Evolutionary conservation across 2,329 filamentous ascomycete genomes (phyloP).

Genomic region (Chaetomiaceae sp.): DNA sequence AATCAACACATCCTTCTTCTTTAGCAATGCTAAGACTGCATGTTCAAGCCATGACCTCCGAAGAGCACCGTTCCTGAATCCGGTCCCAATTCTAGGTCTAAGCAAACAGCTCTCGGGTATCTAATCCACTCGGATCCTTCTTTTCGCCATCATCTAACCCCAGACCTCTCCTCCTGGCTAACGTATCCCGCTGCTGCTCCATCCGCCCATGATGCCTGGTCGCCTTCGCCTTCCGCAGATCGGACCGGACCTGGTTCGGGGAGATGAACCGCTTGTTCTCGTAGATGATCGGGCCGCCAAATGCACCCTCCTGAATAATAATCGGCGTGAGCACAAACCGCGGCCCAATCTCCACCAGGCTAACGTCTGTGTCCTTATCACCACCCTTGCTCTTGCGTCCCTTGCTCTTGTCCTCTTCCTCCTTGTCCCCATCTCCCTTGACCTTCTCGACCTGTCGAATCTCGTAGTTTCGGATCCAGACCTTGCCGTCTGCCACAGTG

Average conservation of each 20-base stretch:
- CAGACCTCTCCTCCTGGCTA: slow-evolving; percentile 70
- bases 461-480: slow-evolving; percentile 95
- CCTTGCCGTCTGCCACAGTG: slow-evolving; percentile 84
- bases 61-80: too few relatives aligned
- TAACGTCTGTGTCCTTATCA: slow-evolving; percentile 67
- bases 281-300: slow-evolving; percentile 94
- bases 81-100: slow-evolving; percentile 18
- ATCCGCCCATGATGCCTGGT: slow-evolving; percentile 71
- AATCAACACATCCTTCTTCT: too few relatives aligned
- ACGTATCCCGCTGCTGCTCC: slow-evolving; percentile 67
- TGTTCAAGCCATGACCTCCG: too few relatives aligned
- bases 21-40: too few relatives aligned
- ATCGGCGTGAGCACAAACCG: slow-evolving; percentile 91
- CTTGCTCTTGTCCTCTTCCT: slow-evolving; percentile 36
- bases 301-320: slow-evolving; percentile 89
- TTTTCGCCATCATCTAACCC: slow-evolving; percentile 65
- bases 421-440: slow-evolving; percentile 39
- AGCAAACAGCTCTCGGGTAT: slow-evolving; percentile 47
- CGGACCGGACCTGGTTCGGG: slow-evolving; percentile 87
- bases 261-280: slow-evolving; percentile 97
- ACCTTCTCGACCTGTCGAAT: slow-evolving; percentile 75
- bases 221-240: slow-evolving; percentile 72
- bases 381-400: slow-evolving; percentile 38
- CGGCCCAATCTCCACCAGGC: slow-evolving; percentile 87
- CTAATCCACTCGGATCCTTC: slow-evolving; percentile 64